Evolutionary conservation across 495 filamentous ascomycete genomes (phyloP).

Genomic region (Hyaloscypha hepaticicola): DNA sequence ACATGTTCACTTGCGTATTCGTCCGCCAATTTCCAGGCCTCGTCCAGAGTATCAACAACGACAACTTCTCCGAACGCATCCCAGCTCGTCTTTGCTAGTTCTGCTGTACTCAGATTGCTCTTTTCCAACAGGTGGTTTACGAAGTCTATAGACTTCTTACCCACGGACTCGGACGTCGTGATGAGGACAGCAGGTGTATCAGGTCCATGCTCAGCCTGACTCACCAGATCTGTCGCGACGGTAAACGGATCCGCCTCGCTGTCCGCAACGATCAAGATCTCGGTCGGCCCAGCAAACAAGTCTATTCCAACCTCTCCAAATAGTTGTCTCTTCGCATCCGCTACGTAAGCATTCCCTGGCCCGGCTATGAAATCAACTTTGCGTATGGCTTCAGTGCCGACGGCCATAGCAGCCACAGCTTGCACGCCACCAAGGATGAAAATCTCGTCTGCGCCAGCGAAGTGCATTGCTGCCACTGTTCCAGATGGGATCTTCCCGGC

Average conservation of each 20-base stretch:
- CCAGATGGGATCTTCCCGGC: slow-evolving; percentile 47
- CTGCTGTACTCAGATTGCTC: slow-evolving; percentile 41
- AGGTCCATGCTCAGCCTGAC: slow-evolving; percentile 53
- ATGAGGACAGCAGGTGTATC: slow-evolving; percentile 51
- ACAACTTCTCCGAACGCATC: slow-evolving; percentile 48
- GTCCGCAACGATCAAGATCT: slow-evolving; percentile 54
- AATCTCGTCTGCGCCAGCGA: slow-evolving; percentile 54
- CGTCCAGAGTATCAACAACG: slow-evolving; percentile 43
- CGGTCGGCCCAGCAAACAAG: slow-evolving; percentile 52
- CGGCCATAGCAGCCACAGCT: slow-evolving; percentile 62
- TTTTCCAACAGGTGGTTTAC: slow-evolving; percentile 39
- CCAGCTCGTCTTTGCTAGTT: slow-evolving; percentile 46
- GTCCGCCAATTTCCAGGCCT: slow-evolving; percentile 51
- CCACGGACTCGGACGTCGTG: slow-evolving; percentile 46
- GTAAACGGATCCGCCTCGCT: slow-evolving; percentile 50
- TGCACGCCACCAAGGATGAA: slow-evolving; percentile 55
- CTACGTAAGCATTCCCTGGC: slow-evolving; percentile 55
- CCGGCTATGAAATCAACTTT: slow-evolving; percentile 55
- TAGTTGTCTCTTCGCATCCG: slow-evolving; percentile 53
- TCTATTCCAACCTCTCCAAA: slow-evolving; percentile 57
- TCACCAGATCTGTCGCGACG: slow-evolving; percentile 50
- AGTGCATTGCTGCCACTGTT: slow-evolving; percentile 52
- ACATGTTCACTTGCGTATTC: slow-evolving; percentile 54
- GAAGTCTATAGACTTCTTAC: slow-evolving; percentile 38
- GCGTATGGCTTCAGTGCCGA: slow-evolving; percentile 60